Evolutionary conservation across 768 basidiomycete species (phyloP), one percentile per base, ranked within the genome.

Genomic region (Psilocybe azurescens): DNA sequence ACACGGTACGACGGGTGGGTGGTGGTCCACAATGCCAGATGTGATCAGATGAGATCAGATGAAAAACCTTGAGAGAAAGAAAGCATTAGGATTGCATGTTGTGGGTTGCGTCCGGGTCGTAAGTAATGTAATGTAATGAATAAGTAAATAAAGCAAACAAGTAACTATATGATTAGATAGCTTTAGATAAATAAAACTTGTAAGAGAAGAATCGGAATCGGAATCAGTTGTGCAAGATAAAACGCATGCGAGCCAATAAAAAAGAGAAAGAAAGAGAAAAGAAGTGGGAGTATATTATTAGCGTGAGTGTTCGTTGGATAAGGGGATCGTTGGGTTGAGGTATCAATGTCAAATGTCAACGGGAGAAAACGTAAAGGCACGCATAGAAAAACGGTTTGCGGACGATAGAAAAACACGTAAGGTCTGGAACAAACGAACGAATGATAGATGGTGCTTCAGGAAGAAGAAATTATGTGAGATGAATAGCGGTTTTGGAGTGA

Each of bases 151-250:
- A 38, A 39, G 14, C 14, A 51, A 50, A 16, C 32, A 38, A 51
- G 49, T 49, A 58, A 20, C 46, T 47, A 50, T 58, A 50, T 49
- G 48, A 58, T 47, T 50, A 58, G 57, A 39, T 39, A 44, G 48
- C 20, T 49, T 49, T 24, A 36, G 49, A 32, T 8, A 38, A 58
- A 58, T 18, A 50, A 28, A 10, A 51, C 48, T 58, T 58, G 50
- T 32, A 36, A 38, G 57, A 58, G 57, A 39, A 39, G 38, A 8
- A 9, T 39, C 14, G 14, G 14, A 39, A 39, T 8, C 38, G 38
- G 38, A 24, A 24, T 24, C 24, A 2, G 38, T 39, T 39, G 14
- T 49, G n/a, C 48, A 38, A 32, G 53, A 54, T 38, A 36, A 36
- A 36, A 11, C 3, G 33, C 20, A 28, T 18, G 28, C 53, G 3